phyloP scores from a whole-genome alignment of 2,329 filamentous ascomycete species.

The Ophiocordyceps camponoti-leonardi region DNA sequence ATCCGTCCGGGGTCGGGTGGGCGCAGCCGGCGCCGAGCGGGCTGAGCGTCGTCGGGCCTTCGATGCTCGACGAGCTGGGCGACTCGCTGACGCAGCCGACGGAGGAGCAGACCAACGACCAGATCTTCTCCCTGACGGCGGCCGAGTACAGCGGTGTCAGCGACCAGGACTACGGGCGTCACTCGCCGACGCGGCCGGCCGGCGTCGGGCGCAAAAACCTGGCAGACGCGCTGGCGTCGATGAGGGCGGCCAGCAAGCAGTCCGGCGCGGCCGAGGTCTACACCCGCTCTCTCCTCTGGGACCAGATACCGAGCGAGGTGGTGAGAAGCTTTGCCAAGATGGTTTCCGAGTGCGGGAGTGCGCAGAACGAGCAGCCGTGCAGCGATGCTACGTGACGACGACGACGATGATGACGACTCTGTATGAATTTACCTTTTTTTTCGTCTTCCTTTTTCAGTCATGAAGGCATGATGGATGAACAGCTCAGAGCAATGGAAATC shows the following conservation, averaged over 20 bases:
- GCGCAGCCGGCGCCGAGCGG: conserved; percentile 19
- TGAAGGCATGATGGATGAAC: too few relatives aligned
- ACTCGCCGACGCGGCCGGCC: conserved; percentile 31
- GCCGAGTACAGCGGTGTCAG: conserved; percentile 73
- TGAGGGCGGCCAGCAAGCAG: conserved; percentile 56
- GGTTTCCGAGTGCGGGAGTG: conserved; percentile 56
- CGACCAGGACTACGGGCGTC: conserved; percentile 49
- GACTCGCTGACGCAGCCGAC: conserved; percentile 56
- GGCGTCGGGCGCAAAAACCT: conserved; percentile 56
- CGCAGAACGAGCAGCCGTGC: conserved; percentile 24
- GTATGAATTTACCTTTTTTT: not conserved
- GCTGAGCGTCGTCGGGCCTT: conserved; percentile 15
- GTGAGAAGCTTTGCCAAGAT: conserved; percentile 86
- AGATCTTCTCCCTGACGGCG: conserved; percentile 71
- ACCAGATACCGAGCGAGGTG: conserved; percentile 82
- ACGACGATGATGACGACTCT: conserved; percentile 10
- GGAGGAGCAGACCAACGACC: conserved; percentile 73
- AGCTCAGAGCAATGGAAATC: too few relatives aligned
- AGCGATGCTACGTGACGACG: conserved; percentile 23
- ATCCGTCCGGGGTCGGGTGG: conserved; percentile 34
- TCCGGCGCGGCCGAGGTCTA: conserved; percentile 68
- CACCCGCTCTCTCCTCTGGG: conserved; percentile 82
- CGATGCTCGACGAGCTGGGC: conserved; percentile 48
- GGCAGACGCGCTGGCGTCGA: conserved; percentile 61
- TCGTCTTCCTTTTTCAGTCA: too few relatives aligned